A percentile compares a stretch with the other conserved stretches of the same genome.
phyloP scores from a whole-genome alignment of 768 basidiomycete genomes.

The Butyriboletus loyo region DNA sequence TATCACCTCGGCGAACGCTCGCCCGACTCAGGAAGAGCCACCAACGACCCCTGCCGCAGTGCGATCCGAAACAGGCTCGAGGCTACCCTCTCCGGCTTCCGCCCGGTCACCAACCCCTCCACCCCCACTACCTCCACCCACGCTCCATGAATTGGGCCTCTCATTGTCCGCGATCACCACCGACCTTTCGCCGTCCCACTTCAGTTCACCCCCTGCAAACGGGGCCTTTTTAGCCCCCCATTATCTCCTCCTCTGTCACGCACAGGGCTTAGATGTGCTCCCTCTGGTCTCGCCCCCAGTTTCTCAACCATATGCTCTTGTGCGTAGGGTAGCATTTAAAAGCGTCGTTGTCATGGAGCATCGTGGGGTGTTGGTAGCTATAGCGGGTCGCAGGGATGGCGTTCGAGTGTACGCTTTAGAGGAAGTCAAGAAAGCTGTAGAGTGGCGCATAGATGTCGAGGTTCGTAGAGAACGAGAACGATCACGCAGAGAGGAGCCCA shows the following conservation, averaged over 20 bases:
- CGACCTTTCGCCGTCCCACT: conserved; percentile 72
- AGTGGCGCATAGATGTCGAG: conserved; percentile 85
- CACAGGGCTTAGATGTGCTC: conserved; percentile 85
- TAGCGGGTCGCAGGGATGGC: conserved; percentile 82
- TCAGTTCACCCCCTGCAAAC: conserved; percentile 69
- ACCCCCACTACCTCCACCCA: conserved; percentile 66
- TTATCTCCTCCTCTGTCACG: conserved; percentile 79
- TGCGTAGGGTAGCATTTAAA: conserved; percentile 80
- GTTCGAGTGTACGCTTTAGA: conserved; percentile 87
- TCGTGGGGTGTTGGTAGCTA: conserved; percentile 85
- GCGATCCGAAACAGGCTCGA: conserved; percentile 40
- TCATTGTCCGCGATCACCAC: conserved; percentile 64
- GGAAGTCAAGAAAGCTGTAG: conserved; percentile 80
- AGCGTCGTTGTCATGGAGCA: conserved; percentile 92
- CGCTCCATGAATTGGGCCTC: conserved; percentile 73
- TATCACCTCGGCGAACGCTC: conserved; percentile 24
- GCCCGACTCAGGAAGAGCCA: conserved; percentile 35
- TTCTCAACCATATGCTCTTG: conserved; percentile 74
- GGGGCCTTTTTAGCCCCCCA: conserved; percentile 81
- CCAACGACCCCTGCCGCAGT: conserved; percentile 25
- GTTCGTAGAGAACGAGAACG: conserved; percentile 72
- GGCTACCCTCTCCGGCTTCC: conserved; percentile 53
- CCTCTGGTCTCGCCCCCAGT: conserved; percentile 73
- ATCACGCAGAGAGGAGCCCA: conserved; percentile 62
- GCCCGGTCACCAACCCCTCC: conserved; percentile 66